These are phyloP conservation scores for Entomortierella chlamydospora DNA, from an alignment of 192 early-diverging fungal genomes.

Conservation along the genomic window DNA sequence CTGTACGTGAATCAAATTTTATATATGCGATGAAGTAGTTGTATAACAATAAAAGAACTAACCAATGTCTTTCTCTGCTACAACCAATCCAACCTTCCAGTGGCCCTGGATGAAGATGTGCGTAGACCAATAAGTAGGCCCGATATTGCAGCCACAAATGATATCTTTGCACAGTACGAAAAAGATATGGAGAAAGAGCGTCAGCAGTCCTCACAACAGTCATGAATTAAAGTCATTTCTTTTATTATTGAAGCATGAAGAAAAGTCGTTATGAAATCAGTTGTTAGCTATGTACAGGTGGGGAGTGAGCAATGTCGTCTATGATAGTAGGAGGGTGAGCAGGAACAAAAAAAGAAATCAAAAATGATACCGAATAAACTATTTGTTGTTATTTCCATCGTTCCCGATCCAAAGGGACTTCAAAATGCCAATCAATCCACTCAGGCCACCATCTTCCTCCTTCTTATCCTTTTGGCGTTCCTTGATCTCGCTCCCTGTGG, in stretches of 20 bases:
- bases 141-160: slow-evolving; percentile 7
- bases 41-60: too few relatives aligned
- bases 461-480: not conserved
- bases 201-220: slow-evolving; percentile 11
- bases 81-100: too few relatives aligned
- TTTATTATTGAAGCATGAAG: too few relatives aligned
- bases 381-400: not conserved
- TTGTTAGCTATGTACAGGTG: too few relatives aligned
- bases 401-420: slow-evolving; percentile 22
- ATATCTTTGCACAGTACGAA: slow-evolving; percentile 28
- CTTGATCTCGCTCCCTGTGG: not conserved
- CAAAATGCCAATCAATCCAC: slow-evolving; percentile 25
- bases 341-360: not conserved
- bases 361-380: slow-evolving; percentile 2
- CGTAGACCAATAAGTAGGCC: slow-evolving; percentile 1
- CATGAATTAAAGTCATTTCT: too few relatives aligned
- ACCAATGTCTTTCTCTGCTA: too few relatives aligned
- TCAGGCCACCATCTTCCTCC: slow-evolving; percentile 1
- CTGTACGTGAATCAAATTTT: slow-evolving; percentile 1
- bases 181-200: slow-evolving; percentile 19
- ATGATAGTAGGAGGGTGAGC: not conserved
- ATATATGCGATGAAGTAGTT: too few relatives aligned
- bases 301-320: too few relatives aligned
- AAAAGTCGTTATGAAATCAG: too few relatives aligned
- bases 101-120: slow-evolving; percentile 17